phyloP scores from a whole-genome alignment of 805 yeast species.

The Myxozyma vanderwaltii region DNA sequence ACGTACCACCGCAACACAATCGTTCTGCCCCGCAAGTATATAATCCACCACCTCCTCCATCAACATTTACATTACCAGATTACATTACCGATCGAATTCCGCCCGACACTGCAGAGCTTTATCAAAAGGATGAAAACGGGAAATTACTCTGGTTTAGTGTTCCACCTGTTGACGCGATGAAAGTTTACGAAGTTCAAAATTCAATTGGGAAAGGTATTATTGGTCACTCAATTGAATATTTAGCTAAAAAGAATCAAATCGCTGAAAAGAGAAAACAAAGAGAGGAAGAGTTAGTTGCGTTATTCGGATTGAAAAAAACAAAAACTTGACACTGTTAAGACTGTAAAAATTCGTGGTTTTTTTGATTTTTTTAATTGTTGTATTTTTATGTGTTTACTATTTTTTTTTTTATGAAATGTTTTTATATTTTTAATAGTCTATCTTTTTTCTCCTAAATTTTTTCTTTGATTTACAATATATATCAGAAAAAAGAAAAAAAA shows the following conservation, averaged over 20 bases:
- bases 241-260: conserved; percentile 20
- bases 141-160: conserved; percentile 37
- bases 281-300: conserved; percentile 12
- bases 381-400: not conserved
- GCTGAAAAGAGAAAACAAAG: conserved; percentile 28
- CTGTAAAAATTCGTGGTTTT: too few species aligned
- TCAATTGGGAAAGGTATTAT: conserved; percentile 17
- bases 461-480: too few species aligned
- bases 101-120: conserved; percentile 32
- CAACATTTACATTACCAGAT: conserved; percentile 43
- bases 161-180: conserved; percentile 36
- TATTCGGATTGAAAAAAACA: conserved; percentile 12
- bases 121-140: conserved; percentile 32
- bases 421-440: too few species aligned
- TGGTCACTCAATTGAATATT: conserved; percentile 29
- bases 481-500: too few species aligned
- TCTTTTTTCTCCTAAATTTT: too few species aligned
- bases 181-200: conserved; percentile 1
- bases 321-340: too few species aligned
- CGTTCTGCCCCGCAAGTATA: conserved; percentile 31
- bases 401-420: not conserved
- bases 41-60: conserved; percentile 42
- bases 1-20: conserved; percentile 16
- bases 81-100: conserved; percentile 33
- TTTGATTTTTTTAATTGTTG: not conserved